Base-by-base conservation (phyloP, 257 asterid genomes). In the Scutellaria galericulata region DNA sequence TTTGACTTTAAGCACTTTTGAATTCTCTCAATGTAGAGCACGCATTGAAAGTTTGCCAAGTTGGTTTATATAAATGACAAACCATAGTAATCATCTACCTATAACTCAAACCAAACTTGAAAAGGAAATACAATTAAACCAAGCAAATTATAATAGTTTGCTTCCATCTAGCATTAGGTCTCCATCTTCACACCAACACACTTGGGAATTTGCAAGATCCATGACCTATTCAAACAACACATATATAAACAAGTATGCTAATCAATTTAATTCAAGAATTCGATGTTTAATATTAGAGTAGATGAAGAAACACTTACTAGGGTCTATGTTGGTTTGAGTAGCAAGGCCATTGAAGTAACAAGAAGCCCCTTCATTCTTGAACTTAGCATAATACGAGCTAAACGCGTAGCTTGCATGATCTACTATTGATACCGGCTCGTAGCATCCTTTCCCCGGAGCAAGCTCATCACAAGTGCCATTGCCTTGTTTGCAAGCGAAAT, bases 361-460 rank as follows among this genome's bases (percentile, higher is more conserved):
- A 9, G 81, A 61, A 0, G 84, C 86, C 52, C 90, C 87, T 13
- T 5, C 7, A 9, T 74, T 80, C 66, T 85, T 72, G 68, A 47
- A 85, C 88, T 80, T 80, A 0, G 87, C 79, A 96, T 96, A 92
- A 31, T 86, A 92, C 0, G 98, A 84, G 66, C 91, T 92, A 70
- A 90, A 92, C 40, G 96, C 98, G 52, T 86, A 92, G 83, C 78
- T 92, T 7, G 96, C 98, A 68, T 92, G 96, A 1, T 84, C 69
- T 1, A 42, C 37, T 2, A 76, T 27, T 0, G 94, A 85, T 5
- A 89, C 80, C 5, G 96, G 96, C 74, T 78, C 78, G 59, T 92
- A 90, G 66, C 98, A 92, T 14, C 46, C 69, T 27, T 69, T 79
- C 10, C 86, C 92, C 0, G 96, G 96, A 7, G 86, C 77, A 8